These are phyloP conservation scores for Annulohypoxylon maeteangense DNA, from an alignment of 495 filamentous ascomycete species.

Conservation along the genomic window DNA sequence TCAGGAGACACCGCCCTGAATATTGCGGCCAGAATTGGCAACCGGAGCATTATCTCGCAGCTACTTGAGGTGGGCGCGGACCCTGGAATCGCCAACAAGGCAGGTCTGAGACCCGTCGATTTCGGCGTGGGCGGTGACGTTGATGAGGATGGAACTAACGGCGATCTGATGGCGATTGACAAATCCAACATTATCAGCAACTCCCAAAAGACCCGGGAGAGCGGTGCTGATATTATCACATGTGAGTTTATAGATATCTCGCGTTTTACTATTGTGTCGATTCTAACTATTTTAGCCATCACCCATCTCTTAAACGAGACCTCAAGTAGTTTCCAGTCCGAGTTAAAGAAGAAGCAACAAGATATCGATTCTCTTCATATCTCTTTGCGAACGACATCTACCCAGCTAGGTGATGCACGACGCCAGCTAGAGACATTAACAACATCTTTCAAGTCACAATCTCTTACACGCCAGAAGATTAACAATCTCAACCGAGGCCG, in stretches of 20 bases:
- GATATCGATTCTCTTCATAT: conserved; percentile 79
- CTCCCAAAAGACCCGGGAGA: conserved; percentile 62
- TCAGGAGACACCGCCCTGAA: conserved; percentile 95
- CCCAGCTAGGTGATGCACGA: conserved; percentile 78
- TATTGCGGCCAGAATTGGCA: conserved; percentile 89
- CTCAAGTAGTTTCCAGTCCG: conserved; percentile 76
- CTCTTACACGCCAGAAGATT: conserved; percentile 57
- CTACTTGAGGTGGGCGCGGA: conserved; percentile 93
- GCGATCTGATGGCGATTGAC: conserved; percentile 39
- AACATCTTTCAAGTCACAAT: conserved; percentile 60
- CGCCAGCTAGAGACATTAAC: conserved; percentile 74
- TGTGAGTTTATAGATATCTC: conserved; percentile 60
- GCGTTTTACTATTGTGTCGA: not conserved
- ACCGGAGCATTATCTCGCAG: conserved; percentile 89
- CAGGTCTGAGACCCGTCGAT: conserved; percentile 84
- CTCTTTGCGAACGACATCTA: conserved; percentile 81
- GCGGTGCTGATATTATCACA: conserved; percentile 75
- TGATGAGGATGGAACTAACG: conserved; percentile 58
- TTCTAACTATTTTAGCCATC: conserved; percentile 64
- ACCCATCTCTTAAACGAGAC: conserved; percentile 77
- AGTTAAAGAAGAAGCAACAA: conserved; percentile 82
- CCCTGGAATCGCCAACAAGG: conserved; percentile 85
- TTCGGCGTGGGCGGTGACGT: conserved; percentile 83
- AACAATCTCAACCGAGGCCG: conserved; percentile 60
- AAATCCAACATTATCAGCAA: conserved; percentile 49